A percentile compares a stretch with the other conserved stretches of the same genome.
These are phyloP conservation scores for Apophysomyces trapeziformis DNA, from an alignment of 371 early-diverging fungal genomes.

Conservation along the genomic window DNA sequence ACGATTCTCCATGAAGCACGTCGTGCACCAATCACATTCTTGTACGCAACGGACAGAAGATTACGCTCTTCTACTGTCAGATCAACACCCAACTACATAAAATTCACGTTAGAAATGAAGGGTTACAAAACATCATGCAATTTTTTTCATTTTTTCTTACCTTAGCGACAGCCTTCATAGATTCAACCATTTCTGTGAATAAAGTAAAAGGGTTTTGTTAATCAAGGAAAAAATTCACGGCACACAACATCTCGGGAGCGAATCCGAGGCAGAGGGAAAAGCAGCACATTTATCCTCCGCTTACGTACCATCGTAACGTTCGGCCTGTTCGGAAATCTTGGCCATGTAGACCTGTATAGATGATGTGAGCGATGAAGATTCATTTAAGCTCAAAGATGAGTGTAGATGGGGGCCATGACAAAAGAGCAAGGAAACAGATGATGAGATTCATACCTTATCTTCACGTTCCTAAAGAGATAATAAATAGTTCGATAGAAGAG, in stretches of 20 bases:
- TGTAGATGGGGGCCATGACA: neutral
- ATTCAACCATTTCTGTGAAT: slow-evolving; percentile 89
- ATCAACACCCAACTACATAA: slow-evolving; percentile 60
- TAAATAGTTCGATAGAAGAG: neutral
- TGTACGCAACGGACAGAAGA: slow-evolving; percentile 98
- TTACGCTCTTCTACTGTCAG: slow-evolving; percentile 98
- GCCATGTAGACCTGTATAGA: slow-evolving; percentile 75
- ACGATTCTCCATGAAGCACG: slow-evolving; percentile 99
- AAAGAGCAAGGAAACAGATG: neutral
- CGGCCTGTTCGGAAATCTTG: slow-evolving; percentile 99
- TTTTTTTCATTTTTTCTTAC: slow-evolving; percentile 30
- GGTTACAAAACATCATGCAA: slow-evolving; percentile 14
- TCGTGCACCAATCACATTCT: slow-evolving; percentile 99
- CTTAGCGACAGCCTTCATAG: slow-evolving; percentile 87
- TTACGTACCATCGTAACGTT: slow-evolving; percentile 95
- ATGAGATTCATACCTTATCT: slow-evolving; percentile 32
- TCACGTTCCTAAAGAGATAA: slow-evolving; percentile 32
- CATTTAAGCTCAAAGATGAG: neutral
- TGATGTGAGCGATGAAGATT: slow-evolving; percentile 7
- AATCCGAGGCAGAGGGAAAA: slow-evolving; percentile 13
- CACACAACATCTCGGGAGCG: slow-evolving; percentile 1
- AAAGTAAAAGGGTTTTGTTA: neutral
- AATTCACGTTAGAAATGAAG: neutral
- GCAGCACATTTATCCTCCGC: slow-evolving; percentile 12
- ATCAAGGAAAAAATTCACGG: slow-evolving; percentile 3